Evolutionary conservation across 257 asterid genomes (phyloP), one percentile per base, ranked within the genome.

Genomic region (Solanum pimpinellifolium): DNA sequence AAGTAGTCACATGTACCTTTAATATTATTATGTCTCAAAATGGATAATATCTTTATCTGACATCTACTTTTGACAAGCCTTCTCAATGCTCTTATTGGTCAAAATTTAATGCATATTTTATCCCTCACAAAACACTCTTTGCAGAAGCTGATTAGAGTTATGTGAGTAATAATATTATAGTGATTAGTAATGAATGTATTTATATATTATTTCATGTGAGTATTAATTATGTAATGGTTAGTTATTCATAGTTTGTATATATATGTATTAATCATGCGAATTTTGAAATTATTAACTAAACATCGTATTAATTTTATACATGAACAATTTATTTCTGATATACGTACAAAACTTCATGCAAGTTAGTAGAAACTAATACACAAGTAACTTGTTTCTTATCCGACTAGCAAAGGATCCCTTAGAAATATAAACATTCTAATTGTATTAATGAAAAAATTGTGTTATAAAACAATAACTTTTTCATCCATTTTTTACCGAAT

Each of bases 201-300:
- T 56, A 56, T 56, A n/a, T 56, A 56, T 56, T 56, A 2, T 56
- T 20, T 56, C 7, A 1, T 56, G 0, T 0, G 3, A 2, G 2
- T 20, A 56, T 56, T 56, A 56, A 1, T 56, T 56, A 56, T 56
- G 25, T 0, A 56, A 56, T 0, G 2, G 3, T 56, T 56, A 56
- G 11, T 56, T 56, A 56, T 56, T 18, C 25, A 56, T 56, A 56
- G 20, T 2, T 56, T 18, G 20, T 56, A 6, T 25, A 25, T 25
- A 25, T 16, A 56, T 56, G 5, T 20, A 56, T 56, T 56, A 20
- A 1, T 20, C 8, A 20, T 56, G 25, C 0, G 0, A 0, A 0
- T 7, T 56, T 56, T 0, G 8, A 56, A 56, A 56, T 20, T 20
- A 11, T 56, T 20, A 56, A 20, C 0, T 11, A 56, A 56, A 56